phyloP scores from a whole-genome alignment of 2,329 filamentous ascomycete genomes.

The Chaetothyriales sp. region DNA sequence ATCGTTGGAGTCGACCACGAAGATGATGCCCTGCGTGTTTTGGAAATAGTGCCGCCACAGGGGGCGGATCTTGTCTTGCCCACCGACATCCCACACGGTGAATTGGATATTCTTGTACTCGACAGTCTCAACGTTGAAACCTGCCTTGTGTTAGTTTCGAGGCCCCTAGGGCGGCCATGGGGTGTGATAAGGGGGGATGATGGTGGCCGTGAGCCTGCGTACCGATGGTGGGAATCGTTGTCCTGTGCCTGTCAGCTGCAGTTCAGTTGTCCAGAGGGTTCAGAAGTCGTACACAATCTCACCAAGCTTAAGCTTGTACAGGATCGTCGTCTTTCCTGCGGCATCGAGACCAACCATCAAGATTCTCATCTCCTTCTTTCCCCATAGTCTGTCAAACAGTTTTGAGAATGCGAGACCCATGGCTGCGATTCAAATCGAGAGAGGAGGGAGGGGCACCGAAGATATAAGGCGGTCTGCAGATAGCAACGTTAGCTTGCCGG shows the following conservation, averaged over 20 bases:
- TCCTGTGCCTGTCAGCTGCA: conserved; percentile 47
- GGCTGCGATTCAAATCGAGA: conserved; percentile 39
- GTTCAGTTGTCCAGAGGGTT: background rate
- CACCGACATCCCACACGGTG: conserved; percentile 99
- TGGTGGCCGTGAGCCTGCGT: conserved; percentile 20
- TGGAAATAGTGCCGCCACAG: conserved; percentile 99
- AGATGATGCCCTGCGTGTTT: conserved; percentile 99
- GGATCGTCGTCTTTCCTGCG: conserved; percentile 98
- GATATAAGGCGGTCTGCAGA: conserved; percentile 23
- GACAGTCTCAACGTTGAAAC: conserved; percentile 99
- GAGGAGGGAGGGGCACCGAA: conserved; percentile 9
- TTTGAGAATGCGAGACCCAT: conserved; percentile 99
- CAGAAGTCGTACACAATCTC: conserved; percentile 20
- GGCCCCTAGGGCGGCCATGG: conserved; percentile 2
- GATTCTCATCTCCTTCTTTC: conserved; percentile 99
- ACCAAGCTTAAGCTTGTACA: conserved; percentile 99
- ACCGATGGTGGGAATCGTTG: conserved; percentile 97
- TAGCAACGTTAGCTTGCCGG: background rate
- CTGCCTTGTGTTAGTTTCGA: conserved; percentile 30
- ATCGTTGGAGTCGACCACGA: conserved; percentile 98
- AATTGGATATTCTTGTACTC: conserved; percentile 99
- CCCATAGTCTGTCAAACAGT: conserved; percentile 90
- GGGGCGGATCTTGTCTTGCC: conserved; percentile 99
- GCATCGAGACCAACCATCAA: conserved; percentile 99
- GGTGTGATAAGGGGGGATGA: too few relatives aligned